These are phyloP conservation scores for Jasminum sambac DNA, from an alignment of 257 asterid genomes.

Conservation along the genomic window DNA sequence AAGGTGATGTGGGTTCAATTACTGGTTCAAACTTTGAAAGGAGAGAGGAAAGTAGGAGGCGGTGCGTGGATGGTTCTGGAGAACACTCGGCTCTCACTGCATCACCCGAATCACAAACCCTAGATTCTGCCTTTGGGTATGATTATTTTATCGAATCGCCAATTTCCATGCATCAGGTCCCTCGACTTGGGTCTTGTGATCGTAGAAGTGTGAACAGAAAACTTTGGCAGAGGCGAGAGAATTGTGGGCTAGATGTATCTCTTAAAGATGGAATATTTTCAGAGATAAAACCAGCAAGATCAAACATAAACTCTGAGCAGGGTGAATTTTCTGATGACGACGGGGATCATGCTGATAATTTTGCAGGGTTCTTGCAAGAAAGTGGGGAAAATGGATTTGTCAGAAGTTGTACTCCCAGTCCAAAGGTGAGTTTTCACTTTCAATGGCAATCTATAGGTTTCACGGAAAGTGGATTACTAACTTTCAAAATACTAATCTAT, in stretches of 20 bases:
- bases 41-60: constrained; percentile 44
- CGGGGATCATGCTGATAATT: constrained; percentile 42
- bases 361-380: constrained; percentile 64
- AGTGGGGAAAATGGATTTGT: constrained; percentile 33
- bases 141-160: constrained; percentile 68
- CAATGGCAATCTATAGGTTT: not conserved
- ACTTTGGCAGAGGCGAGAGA: constrained; percentile 66
- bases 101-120: constrained; percentile 87
- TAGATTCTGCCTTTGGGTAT: constrained; percentile 54
- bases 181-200: constrained; percentile 34
- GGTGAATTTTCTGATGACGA: constrained; percentile 40
- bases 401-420: constrained; percentile 72
- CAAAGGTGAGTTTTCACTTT: constrained; percentile 51
- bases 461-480: no score
- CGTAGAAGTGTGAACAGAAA: constrained; percentile 67
- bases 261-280: constrained; percentile 88
- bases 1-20: constrained; percentile 45
- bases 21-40: constrained; percentile 52
- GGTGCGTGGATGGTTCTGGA: constrained; percentile 40
- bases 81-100: constrained; percentile 51
- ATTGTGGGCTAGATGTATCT: constrained; percentile 63
- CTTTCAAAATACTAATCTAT: no score
- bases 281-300: constrained; percentile 41
- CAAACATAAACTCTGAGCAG: constrained; percentile 36
- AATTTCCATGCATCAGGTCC: constrained; percentile 46